phyloP scores from a whole-genome alignment of 2,329 filamentous ascomycete genomes.

The Aspergillus carbonarius region DNA sequence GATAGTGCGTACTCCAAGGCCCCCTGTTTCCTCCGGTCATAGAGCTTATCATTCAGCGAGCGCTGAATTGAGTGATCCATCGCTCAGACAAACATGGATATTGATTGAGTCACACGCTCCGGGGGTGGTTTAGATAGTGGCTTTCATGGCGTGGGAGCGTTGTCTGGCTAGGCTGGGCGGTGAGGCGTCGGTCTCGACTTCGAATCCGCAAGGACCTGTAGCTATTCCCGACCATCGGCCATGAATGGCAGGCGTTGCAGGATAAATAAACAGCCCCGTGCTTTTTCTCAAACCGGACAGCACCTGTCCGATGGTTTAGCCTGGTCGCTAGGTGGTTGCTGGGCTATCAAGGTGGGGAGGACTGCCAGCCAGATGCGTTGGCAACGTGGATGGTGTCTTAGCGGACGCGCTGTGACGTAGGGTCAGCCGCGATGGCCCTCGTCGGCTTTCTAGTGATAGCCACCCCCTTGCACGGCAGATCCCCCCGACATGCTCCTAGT shows the following conservation, averaged over 20 bases:
- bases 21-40: constrained; percentile 95
- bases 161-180: constrained; percentile 15
- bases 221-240: constrained; percentile 9
- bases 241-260: background rate
- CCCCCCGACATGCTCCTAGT: background rate
- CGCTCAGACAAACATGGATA: constrained; percentile 23
- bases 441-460: background rate
- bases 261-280: background rate
- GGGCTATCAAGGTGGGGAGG: constrained; percentile 19
- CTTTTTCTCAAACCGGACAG: background rate
- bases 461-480: background rate
- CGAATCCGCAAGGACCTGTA: constrained; percentile 8
- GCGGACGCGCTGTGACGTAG: constrained; percentile 24
- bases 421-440: constrained; percentile 1
- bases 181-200: constrained; percentile 11
- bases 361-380: constrained; percentile 22
- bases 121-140: constrained; percentile 20
- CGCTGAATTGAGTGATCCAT: constrained; percentile 93
- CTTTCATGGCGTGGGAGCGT: constrained; percentile 26
- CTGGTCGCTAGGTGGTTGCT: constrained; percentile 6
- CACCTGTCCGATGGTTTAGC: constrained; percentile 8
- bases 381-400: constrained; percentile 16
- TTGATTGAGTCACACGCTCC: constrained; percentile 23
- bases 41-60: constrained; percentile 94
- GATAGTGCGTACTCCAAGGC: constrained; percentile 76